Evolutionary conservation across 129 eudicot species (phyloP).

Genomic region (Rutidosis leptorrhynchoides): DNA sequence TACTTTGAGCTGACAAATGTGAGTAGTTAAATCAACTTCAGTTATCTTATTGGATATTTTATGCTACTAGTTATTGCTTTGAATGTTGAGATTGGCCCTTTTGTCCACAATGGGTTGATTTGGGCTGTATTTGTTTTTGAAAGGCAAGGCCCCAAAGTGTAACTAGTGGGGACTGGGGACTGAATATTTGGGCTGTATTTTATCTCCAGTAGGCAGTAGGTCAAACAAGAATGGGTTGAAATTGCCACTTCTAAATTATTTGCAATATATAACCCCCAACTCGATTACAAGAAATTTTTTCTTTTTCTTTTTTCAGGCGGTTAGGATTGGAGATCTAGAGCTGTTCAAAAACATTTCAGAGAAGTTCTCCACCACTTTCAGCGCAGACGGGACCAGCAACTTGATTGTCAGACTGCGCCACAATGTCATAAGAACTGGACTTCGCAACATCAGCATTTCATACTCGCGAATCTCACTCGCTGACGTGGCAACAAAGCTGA

Average conservation of each 20-base stretch:
- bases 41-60: not conserved
- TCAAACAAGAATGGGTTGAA: not conserved
- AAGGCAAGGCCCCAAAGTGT: no score
- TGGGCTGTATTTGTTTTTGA: not conserved
- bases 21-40: conserved; percentile 44
- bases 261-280: not conserved
- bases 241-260: not conserved
- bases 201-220: not conserved
- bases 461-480: conserved; percentile 86
- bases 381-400: conserved; percentile 74
- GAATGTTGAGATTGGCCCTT: not conserved
- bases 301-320: conserved; percentile 55
- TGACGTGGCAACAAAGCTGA: conserved; percentile 80
- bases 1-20: conserved; percentile 98
- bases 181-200: not conserved
- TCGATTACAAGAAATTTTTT: not conserved
- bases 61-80: not conserved
- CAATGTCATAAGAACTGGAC: conserved; percentile 92
- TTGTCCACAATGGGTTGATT: not conserved
- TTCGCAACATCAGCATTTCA: conserved; percentile 93
- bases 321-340: conserved; percentile 88
- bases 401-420: conserved; percentile 88
- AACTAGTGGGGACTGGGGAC: no score
- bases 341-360: conserved; percentile 72
- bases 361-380: conserved; percentile 75